Percentiles rank a stretch among this genome's conserved stretches.
These are phyloP conservation scores for Linanthus parryae DNA, from an alignment of 148 eudicot species.

Conservation along the genomic window DNA sequence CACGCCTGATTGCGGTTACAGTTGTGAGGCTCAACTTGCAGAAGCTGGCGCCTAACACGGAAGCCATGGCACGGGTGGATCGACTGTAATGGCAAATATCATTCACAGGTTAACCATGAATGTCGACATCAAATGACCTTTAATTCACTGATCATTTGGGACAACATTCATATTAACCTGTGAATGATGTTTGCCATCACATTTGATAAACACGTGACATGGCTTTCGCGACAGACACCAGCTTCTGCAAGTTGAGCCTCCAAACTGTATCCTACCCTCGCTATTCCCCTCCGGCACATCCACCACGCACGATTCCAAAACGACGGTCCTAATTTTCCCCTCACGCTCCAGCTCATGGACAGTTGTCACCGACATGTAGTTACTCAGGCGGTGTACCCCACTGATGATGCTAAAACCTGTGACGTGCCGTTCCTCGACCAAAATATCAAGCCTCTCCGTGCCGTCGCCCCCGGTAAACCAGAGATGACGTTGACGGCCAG, in stretches of 20 bases:
- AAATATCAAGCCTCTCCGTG: conserved; percentile 53
- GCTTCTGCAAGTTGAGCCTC: conserved; percentile 28
- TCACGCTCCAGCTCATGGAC: conserved; percentile 39
- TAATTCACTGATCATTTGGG: too few relatives aligned
- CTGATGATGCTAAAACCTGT: conserved; percentile 56
- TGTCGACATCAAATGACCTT: too few relatives aligned
- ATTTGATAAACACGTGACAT: conserved; percentile 14
- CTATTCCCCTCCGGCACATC: conserved; percentile 37
- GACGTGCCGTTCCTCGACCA: conserved; percentile 50
- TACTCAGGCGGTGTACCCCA: conserved; percentile 57
- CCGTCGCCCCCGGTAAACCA: conserved; percentile 63
- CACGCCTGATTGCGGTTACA: conserved; percentile 30
- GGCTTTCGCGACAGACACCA: conserved; percentile 19
- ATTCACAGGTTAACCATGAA: too few relatives aligned
- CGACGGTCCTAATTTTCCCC: conserved; percentile 21
- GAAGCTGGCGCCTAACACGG: conserved; percentile 17
- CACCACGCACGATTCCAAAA: conserved; percentile 32
- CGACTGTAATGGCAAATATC: too few relatives aligned
- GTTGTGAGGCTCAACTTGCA: conserved; percentile 26
- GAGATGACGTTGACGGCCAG: conserved; percentile 59
- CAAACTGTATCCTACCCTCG: conserved; percentile 32
- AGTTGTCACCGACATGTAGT: conserved; percentile 57
- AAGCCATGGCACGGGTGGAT: conserved; percentile 8
- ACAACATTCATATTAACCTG: too few relatives aligned
- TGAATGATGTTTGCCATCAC: too few relatives aligned